Conservation (phyloP, 2,329 filamentous ascomycete species). For the Colletotrichum paranaense region DNA sequence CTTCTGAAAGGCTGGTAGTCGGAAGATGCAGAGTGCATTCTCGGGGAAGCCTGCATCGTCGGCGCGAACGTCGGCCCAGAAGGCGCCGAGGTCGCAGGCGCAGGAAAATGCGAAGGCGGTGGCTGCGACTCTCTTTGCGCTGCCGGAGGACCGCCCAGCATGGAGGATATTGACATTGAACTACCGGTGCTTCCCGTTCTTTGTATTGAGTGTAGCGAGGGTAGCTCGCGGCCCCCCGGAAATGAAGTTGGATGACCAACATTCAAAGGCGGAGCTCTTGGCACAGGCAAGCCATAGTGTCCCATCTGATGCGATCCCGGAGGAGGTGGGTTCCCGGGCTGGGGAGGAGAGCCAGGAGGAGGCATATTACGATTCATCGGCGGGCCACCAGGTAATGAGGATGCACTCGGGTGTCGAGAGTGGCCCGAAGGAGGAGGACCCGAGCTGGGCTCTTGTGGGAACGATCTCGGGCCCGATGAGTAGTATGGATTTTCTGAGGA, state of each 20-base stretch:
- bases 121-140: conserved; percentile 55
- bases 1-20: conserved; percentile 74
- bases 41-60: conserved; percentile 65
- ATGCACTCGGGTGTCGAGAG: conserved; percentile 57
- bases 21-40: conserved; percentile 63
- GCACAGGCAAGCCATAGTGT: conserved; percentile 59
- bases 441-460: conserved; percentile 44
- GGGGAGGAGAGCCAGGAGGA: conserved; percentile 58
- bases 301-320: conserved; percentile 45
- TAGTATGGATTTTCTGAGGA: conserved; percentile 58
- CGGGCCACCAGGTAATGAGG: conserved; percentile 53
- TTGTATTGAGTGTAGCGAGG: conserved; percentile 61
- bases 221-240: conserved; percentile 62
- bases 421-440: conserved; percentile 47
- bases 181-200: conserved; percentile 60
- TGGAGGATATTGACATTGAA: conserved; percentile 72
- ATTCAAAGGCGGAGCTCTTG: conserved; percentile 55
- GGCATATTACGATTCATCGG: conserved; percentile 57
- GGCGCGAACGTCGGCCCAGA: conserved; percentile 59
- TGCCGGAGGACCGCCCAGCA: conserved; percentile 65
- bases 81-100: conserved; percentile 48
- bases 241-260: conserved; percentile 58
- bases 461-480: conserved; percentile 47
- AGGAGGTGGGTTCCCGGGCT: conserved; percentile 46
- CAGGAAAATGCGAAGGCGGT: conserved; percentile 54